Evolutionary conservation across 2,329 filamentous ascomycete species (phyloP).

Genomic region (Talaromyces pinophilus): DNA sequence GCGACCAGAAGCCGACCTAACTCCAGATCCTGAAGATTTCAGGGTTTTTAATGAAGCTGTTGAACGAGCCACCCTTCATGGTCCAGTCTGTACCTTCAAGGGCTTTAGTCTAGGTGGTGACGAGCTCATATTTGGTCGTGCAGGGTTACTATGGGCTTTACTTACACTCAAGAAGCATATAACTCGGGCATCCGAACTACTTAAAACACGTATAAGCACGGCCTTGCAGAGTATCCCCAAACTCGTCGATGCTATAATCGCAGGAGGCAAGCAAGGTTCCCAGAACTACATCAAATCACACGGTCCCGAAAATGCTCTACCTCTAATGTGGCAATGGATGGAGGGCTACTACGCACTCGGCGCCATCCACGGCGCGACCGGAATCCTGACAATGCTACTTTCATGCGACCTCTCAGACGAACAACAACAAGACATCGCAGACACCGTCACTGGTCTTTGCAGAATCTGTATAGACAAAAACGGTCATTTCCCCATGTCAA

Average conservation of each 20-base stretch:
- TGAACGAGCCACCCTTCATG: conserved; percentile 34
- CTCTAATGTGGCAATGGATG: conserved; percentile 46
- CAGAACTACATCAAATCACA: conserved; percentile 34
- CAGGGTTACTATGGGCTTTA: conserved; percentile 40
- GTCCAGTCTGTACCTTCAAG: conserved; percentile 30
- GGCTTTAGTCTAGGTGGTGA: conserved; percentile 38
- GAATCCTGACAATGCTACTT: conserved; percentile 42
- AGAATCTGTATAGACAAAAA: conserved; percentile 36
- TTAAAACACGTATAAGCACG: conserved; percentile 26
- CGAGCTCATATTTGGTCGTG: conserved; percentile 43
- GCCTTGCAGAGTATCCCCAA: conserved; percentile 34
- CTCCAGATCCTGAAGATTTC: conserved; percentile 33
- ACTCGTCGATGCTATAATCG: conserved; percentile 37
- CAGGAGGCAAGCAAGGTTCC: conserved; percentile 36
- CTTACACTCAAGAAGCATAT: conserved; percentile 37
- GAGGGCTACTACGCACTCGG: conserved; percentile 40
- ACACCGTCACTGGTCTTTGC: conserved; percentile 41
- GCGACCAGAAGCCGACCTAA: conserved; percentile 9
- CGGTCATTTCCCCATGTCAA: conserved; percentile 43
- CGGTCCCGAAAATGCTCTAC: conserved; percentile 35
- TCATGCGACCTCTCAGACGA: conserved; percentile 32
- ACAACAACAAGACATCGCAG: conserved; percentile 37
- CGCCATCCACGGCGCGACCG: conserved; percentile 33
- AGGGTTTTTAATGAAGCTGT: conserved; percentile 33
- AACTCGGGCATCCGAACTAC: conserved; percentile 25